Evolutionary conservation across 345 rosid genomes (phyloP).

Genomic region (Turritis glabra): DNA sequence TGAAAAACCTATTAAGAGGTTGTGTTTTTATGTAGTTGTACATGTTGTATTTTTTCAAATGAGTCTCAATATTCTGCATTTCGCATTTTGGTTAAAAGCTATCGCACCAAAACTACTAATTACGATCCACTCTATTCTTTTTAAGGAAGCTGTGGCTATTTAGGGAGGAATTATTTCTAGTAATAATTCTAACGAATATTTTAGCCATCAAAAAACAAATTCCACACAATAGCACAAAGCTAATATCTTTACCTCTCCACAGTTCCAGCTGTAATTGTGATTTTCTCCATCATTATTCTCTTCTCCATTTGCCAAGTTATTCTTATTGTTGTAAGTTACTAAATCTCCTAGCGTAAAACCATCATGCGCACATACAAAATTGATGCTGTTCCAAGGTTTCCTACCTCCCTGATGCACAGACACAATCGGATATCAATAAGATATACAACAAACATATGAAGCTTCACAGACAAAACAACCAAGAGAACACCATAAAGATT

Average conservation of each 20-base stretch:
- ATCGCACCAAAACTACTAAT: conserved; percentile 9
- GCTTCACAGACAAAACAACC: conserved; percentile 2
- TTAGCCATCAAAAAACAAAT: neutral
- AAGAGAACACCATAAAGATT: conserved; percentile 1
- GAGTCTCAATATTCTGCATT: neutral
- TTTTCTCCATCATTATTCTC: conserved; percentile 91
- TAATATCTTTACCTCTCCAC: conserved; percentile 68
- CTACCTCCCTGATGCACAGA: conserved; percentile 77
- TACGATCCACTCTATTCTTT: neutral
- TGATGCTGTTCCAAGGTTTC: conserved; percentile 96
- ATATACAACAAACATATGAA: neutral
- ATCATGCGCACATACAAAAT: conserved; percentile 93
- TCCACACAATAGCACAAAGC: neutral
- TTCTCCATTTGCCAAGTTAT: conserved; percentile 94
- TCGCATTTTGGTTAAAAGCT: too few species aligned
- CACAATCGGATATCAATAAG: conserved; percentile 21
- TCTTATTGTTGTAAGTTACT: conserved; percentile 82
- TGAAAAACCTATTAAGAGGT: neutral
- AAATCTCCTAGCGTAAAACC: conserved; percentile 91
- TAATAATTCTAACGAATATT: neutral
- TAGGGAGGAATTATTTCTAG: neutral
- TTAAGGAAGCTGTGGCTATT: neutral
- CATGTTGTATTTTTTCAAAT: neutral
- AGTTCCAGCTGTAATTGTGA: conserved; percentile 96
- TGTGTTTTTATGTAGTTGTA: neutral